Evolutionary conservation across 306 rosid species (phyloP), one percentile per base, ranked within the genome.

Genomic region (Arachis hypogaea): DNA sequence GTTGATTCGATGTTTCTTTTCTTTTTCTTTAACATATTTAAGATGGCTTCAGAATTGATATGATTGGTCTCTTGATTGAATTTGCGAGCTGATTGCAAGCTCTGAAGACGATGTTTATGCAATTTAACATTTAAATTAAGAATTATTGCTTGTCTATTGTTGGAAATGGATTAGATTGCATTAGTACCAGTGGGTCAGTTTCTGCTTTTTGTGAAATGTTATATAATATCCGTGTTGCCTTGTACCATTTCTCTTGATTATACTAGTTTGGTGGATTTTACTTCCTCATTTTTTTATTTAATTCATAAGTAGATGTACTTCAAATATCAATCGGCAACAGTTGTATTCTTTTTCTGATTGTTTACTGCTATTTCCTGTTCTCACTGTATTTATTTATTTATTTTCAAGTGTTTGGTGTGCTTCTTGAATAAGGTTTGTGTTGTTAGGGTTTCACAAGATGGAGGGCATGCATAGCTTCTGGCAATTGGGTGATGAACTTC

Each of bases 401-500:
- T 33, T 33, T 33, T 33, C 38, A 33, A 33, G 3, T 57, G 55
- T 6, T 57, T 57, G 68, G 47, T 43, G 54, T 52, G 5, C 46
- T 30, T 7, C 60, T 59, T 61, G 55, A 64, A 69, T 46, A 54
- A 71, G 70, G 51, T 12, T 44, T 1, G 52, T 66, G 59, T 62
- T 76, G 28, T 67, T 67, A 59, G 88, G 82, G 62, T 84, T 84
- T 84, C 80, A 80, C 70, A 65, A 82, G 78, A 90, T 90, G 93
- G 99, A 88, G 71, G 89, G 60, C 85, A 77, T 89, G 83, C 74
- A 80, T 64, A 92, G 97, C 90, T 95, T 88, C 78, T 95, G 98
- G 98, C 99, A 95, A 68, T 78, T 95, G 81, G 98, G 98, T 5
- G 98, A 92, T 41, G 97, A 95, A 80, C 99, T 95, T 63, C 98